Evolutionary conservation across 2,329 filamentous ascomycete species (phyloP), one percentile per base, ranked within the genome.

Genomic region (Colletotrichum eleusines): DNA sequence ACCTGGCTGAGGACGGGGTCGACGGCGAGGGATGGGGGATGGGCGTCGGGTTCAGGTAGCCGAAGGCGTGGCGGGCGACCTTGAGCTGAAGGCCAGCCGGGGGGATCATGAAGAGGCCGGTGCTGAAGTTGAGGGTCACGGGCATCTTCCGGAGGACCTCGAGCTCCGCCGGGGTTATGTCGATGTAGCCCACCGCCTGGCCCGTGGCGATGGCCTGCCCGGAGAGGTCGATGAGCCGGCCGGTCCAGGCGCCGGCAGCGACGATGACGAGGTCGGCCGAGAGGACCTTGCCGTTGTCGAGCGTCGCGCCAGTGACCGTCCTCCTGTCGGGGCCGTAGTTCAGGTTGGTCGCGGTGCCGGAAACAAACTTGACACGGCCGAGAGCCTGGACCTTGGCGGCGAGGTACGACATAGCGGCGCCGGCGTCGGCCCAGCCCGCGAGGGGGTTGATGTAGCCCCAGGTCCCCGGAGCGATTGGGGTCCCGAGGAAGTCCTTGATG

Each of bases 191-290:
- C 33, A 98, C 78, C 0, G 89, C 88, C 76, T 98, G 95, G 18
- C 94, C 95, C 0, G 94, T 97, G 2, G 95, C 92, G 73, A 92
- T 88, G 48, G 90, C 91, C 54, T 92, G 88, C 33, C 94, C 93
- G 57, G 90, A 85, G 0, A 98, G 84, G 79, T 97, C 92, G 66
- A 98, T 82, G 28, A 98, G 85, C 1, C 88, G 86, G 2, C 91
- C 88, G 2, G 93, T 94, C 95, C 95, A 98, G 5, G 95, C 94
- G 20, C 95, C 95, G 0, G 94, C 90, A 0, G 95, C 94, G 2
- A 97, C 86, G 66, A 98, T 85, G 42, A 93, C 91, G 9, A 97
- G 85, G 69, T 94, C 92, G 2, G 92, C 93, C 5, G 81, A 82
- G 8, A 94, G 73, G 12, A 78, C 81, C 8, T 79, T 79, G 1